phyloP scores from a whole-genome alignment of 2,329 filamentous ascomycete species.

The Hyphodiscus sp. region DNA sequence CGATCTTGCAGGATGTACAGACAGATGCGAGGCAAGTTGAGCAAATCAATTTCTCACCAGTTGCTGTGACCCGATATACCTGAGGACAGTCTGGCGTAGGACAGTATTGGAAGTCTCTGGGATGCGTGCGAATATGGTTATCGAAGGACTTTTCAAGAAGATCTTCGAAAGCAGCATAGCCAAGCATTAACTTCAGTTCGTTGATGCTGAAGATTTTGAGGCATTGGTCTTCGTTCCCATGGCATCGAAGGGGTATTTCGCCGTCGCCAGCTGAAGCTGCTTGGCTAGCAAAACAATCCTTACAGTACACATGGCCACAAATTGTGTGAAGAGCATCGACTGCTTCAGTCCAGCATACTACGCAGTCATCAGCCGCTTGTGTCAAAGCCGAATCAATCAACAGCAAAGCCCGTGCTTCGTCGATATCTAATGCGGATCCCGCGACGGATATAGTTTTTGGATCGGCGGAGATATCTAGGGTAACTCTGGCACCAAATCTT shows the following conservation, averaged over 20 bases:
- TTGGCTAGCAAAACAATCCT: constrained; percentile 34
- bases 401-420: constrained; percentile 3
- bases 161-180: constrained; percentile 5
- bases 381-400: not conserved
- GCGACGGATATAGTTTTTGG: constrained; percentile 29
- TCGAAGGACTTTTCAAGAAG: constrained; percentile 9
- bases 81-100: constrained; percentile 5
- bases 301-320: constrained; percentile 39
- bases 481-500: constrained; percentile 29
- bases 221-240: constrained; percentile 4
- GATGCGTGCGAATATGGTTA: constrained; percentile 7
- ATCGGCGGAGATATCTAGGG: constrained; percentile 29
- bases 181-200: constrained; percentile 9
- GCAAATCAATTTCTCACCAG: constrained; percentile 5
- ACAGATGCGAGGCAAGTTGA: constrained; percentile 9
- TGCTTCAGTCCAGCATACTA: constrained; percentile 33
- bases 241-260: constrained; percentile 9
- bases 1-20: constrained; percentile 12
- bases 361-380: constrained; percentile 20
- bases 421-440: constrained; percentile 1
- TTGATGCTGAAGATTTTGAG: constrained; percentile 2
- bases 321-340: constrained; percentile 31
- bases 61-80: constrained; percentile 1
- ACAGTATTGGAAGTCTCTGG: constrained; percentile 4
- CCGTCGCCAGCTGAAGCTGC: constrained; percentile 25